phyloP scores from a whole-genome alignment of 1,139 yeast genomes.

The Candida neerlandica region DNA sequence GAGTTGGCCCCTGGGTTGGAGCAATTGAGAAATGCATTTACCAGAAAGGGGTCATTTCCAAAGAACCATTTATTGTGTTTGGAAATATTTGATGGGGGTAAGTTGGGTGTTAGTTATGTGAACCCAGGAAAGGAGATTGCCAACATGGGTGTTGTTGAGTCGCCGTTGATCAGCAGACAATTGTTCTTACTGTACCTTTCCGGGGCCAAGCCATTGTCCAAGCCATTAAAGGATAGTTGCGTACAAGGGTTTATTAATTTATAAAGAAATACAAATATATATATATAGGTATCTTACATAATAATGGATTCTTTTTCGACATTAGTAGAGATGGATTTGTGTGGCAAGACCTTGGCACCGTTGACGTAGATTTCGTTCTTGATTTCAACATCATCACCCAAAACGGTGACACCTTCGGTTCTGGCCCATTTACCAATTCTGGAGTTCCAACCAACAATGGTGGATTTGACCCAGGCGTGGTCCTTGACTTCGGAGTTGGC shows the following conservation, averaged over 20 bases:
- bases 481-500: constrained; percentile 91
- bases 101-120: constrained; percentile 46
- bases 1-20: constrained; percentile 54
- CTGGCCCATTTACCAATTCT: constrained; percentile 99
- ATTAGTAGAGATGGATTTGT: constrained; percentile 93
- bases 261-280: background rate
- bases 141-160: constrained; percentile 49
- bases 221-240: constrained; percentile 38
- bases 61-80: constrained; percentile 61
- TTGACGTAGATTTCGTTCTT: constrained; percentile 98
- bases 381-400: constrained; percentile 98
- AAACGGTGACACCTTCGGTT: constrained; percentile 95
- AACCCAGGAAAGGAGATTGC: constrained; percentile 31
- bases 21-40: constrained; percentile 54
- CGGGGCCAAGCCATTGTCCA: constrained; percentile 62
- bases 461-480: constrained; percentile 97
- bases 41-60: constrained; percentile 59
- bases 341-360: constrained; percentile 99
- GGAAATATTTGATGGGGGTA: constrained; percentile 48
- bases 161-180: constrained; percentile 53
- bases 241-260: constrained; percentile 17
- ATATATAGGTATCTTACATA: constrained; percentile 60
- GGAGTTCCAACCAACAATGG: constrained; percentile 99
- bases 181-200: constrained; percentile 63
- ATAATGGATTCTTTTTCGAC: constrained; percentile 97